Percentiles rank a stretch among this genome's conserved stretches.
Conservation (phyloP, 2,329 filamentous ascomycete species). For the Apiospora marii region DNA sequence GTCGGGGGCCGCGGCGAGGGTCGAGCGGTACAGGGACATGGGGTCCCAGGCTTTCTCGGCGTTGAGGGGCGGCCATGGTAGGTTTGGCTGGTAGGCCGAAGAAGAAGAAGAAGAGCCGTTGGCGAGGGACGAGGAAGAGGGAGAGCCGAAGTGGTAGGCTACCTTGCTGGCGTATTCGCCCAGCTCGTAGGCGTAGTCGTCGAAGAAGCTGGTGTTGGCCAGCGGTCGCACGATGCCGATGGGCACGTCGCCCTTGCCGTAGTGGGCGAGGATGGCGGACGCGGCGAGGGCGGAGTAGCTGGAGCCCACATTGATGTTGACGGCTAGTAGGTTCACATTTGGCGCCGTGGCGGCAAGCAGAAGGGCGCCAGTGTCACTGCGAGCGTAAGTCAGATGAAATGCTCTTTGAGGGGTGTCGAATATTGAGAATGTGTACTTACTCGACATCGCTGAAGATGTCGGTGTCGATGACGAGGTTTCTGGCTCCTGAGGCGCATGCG, state of each 20-base stretch:
- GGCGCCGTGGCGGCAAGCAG: slow-evolving; percentile 50
- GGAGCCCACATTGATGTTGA: slow-evolving; percentile 52
- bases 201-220: slow-evolving; percentile 53
- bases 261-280: slow-evolving; percentile 40
- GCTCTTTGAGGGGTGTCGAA: background rate
- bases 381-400: slow-evolving; percentile 5
- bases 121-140: background rate
- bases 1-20: slow-evolving; percentile 48
- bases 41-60: slow-evolving; percentile 50
- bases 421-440: slow-evolving; percentile 38
- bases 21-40: slow-evolving; percentile 53
- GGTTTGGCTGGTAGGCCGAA: background rate
- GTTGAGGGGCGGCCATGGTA: slow-evolving; percentile 41
- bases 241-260: slow-evolving; percentile 27
- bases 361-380: slow-evolving; percentile 51
- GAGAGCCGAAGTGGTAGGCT: slow-evolving; percentile 50
- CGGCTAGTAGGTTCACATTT: slow-evolving; percentile 47
- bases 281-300: slow-evolving; percentile 47
- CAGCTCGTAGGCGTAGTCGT: slow-evolving; percentile 46
- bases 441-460: slow-evolving; percentile 57
- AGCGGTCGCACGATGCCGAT: slow-evolving; percentile 46
- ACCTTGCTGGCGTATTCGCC: slow-evolving; percentile 57
- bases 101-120: background rate
- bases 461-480: slow-evolving; percentile 55
- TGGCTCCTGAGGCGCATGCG: slow-evolving; percentile 27